Evolutionary conservation across 2,329 filamentous ascomycete species (phyloP).

Genomic region (Colletotrichum horii): DNA sequence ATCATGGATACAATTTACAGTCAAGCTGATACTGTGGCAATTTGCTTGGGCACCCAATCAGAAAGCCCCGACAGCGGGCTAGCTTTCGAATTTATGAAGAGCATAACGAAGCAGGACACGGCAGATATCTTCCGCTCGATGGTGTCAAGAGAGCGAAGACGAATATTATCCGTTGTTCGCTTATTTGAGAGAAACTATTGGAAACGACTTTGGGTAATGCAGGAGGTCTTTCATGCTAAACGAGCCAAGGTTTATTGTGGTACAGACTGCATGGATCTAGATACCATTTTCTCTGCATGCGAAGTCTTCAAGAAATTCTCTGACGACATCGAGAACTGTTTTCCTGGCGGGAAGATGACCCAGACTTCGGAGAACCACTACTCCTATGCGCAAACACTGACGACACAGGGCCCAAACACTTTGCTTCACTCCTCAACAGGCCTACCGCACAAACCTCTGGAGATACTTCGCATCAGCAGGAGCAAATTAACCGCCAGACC

Average conservation of each 20-base stretch:
- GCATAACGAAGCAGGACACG: too few relatives aligned
- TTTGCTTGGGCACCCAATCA: neutral
- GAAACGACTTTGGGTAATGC: neutral
- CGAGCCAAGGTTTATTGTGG: rapidly evolving
- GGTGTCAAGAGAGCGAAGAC: too few relatives aligned
- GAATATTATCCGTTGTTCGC: too few relatives aligned
- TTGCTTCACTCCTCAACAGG: neutral
- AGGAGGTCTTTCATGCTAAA: neutral
- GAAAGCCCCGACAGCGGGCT: too few relatives aligned
- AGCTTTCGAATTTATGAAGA: too few relatives aligned
- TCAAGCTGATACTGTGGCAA: neutral
- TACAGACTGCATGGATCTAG: rapidly evolving
- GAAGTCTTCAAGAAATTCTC: rapidly evolving
- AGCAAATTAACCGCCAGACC: neutral
- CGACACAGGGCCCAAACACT: neutral
- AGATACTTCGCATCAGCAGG: neutral
- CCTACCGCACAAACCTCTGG: neutral
- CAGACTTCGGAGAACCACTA: neutral
- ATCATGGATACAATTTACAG: neutral
- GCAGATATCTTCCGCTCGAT: too few relatives aligned
- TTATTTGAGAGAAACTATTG: neutral
- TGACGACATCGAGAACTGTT: rapidly evolving
- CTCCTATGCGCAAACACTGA: neutral
- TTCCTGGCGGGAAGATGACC: neutral
- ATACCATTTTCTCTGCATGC: rapidly evolving